These are phyloP conservation scores for Populus simonii DNA, from an alignment of 345 rosid genomes.

Conservation along the genomic window DNA sequence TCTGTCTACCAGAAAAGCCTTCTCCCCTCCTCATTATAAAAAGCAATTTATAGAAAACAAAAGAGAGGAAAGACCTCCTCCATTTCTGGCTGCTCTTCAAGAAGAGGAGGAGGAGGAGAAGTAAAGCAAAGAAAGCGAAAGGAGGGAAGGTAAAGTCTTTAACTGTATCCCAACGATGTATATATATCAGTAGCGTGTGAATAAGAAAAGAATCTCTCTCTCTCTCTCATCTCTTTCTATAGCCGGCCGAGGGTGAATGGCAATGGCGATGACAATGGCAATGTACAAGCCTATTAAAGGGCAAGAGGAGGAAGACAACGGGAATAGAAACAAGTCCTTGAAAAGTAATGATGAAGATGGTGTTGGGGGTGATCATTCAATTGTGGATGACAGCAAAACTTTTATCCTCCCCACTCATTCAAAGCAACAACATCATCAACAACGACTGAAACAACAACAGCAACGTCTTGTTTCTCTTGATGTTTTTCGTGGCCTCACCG, in stretches of 20 bases:
- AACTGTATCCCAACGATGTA: not conserved
- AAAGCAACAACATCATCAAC: slow-evolving; percentile 3
- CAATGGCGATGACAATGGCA: slow-evolving; percentile 1
- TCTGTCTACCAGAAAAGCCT: not conserved
- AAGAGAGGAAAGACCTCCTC: not conserved
- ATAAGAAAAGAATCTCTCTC: not conserved
- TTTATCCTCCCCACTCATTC: slow-evolving; percentile 10
- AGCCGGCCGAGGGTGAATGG: not conserved
- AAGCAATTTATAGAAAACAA: not conserved
- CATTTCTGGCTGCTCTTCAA: not conserved
- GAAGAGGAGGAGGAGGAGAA: not conserved
- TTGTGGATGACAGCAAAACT: slow-evolving; percentile 12
- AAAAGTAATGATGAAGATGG: not conserved
- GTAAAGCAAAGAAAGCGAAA: not conserved
- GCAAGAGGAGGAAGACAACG: slow-evolving; percentile 3
- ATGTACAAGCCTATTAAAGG: slow-evolving; percentile 29
- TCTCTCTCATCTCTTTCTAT: not conserved
- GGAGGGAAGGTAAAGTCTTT: not conserved
- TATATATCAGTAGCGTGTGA: not conserved
- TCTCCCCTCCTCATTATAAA: not conserved
- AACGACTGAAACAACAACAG: not conserved
- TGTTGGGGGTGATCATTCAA: not conserved
- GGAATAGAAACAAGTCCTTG: not conserved
- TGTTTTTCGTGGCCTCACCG: slow-evolving; percentile 73
- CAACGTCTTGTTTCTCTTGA: slow-evolving; percentile 60